Evolutionary conservation across 257 asterid genomes (phyloP).

Genomic region (Ligustrum vulgare): DNA sequence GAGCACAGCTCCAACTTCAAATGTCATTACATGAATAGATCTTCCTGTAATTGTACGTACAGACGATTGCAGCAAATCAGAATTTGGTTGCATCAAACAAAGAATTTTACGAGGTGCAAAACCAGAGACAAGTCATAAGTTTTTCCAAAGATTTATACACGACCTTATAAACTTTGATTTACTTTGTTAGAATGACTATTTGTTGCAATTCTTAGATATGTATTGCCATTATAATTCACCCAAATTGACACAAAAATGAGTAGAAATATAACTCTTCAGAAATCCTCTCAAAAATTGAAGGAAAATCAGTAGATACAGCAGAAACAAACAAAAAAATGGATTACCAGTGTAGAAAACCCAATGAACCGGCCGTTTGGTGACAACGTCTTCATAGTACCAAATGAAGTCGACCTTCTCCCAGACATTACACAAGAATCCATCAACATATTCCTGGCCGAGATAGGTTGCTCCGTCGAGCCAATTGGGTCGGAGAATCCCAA

Average conservation of each 20-base stretch:
- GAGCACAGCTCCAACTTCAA: conserved; percentile 84
- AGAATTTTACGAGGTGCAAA: conserved; percentile 8
- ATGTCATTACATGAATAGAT: conserved; percentile 78
- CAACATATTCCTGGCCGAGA: conserved; percentile 55
- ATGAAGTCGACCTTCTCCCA: conserved; percentile 71
- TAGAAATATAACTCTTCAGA: no score
- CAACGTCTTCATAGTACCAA: conserved; percentile 75
- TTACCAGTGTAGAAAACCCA: conserved; percentile 72
- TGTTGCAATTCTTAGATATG: neutral
- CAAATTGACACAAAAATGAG: neutral
- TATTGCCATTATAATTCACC: neutral
- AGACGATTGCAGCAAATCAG: neutral
- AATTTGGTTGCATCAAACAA: neutral
- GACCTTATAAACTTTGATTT: no score
- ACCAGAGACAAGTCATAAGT: neutral
- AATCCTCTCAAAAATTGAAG: neutral
- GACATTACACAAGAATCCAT: conserved; percentile 74
- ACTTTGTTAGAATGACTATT: neutral
- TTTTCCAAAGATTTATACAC: no score
- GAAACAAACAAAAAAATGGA: neutral
- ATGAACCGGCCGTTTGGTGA: conserved; percentile 68
- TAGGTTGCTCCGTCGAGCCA: conserved; percentile 83
- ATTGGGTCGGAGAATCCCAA: conserved; percentile 75
- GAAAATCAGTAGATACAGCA: neutral
- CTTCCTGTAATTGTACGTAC: conserved; percentile 51